phyloP scores from a whole-genome alignment of 306 rosid species.

The Rosa rugosa region DNA sequence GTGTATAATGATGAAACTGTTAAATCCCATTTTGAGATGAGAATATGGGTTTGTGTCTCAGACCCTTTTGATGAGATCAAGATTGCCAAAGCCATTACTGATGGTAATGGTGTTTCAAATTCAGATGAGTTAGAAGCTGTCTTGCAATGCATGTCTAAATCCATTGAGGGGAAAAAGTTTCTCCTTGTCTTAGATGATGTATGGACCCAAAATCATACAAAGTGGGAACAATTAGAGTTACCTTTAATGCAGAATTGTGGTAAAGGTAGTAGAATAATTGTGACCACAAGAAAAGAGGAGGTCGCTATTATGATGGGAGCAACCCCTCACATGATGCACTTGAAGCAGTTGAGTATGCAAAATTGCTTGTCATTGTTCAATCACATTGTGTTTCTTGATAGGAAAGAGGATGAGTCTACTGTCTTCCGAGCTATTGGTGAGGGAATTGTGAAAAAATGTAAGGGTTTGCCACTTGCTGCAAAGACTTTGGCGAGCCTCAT shows the following conservation, averaged over 20 bases:
- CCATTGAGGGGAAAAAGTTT: background rate
- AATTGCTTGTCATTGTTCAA: constrained; percentile 13
- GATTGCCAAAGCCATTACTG: constrained; percentile 11
- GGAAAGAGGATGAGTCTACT: background rate
- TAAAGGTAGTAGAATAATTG: constrained; percentile 9
- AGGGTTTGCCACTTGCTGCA: background rate
- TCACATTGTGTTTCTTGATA: background rate
- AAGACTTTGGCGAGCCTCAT: constrained; percentile 9
- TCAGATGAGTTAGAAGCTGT: background rate
- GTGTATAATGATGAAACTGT: too few species aligned
- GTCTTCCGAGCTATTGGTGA: constrained; percentile 3
- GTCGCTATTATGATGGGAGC: constrained; percentile 17
- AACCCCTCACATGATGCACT: background rate
- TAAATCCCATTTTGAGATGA: too few species aligned
- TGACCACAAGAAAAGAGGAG: background rate
- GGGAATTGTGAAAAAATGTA: constrained; percentile 3
- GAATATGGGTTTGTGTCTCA: constrained; percentile 25
- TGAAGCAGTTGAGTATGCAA: constrained; percentile 2
- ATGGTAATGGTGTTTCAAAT: background rate
- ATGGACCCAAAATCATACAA: constrained; percentile 4
- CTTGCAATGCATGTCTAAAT: background rate
- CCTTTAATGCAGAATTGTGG: constrained; percentile 2
- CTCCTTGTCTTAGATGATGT: background rate
- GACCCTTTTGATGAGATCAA: constrained; percentile 20
- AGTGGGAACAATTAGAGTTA: constrained; percentile 10